Evolutionary conservation across 2,329 filamentous ascomycete species (phyloP), one percentile per base, ranked within the genome.

Genomic region (Diaporthe sp.): DNA sequence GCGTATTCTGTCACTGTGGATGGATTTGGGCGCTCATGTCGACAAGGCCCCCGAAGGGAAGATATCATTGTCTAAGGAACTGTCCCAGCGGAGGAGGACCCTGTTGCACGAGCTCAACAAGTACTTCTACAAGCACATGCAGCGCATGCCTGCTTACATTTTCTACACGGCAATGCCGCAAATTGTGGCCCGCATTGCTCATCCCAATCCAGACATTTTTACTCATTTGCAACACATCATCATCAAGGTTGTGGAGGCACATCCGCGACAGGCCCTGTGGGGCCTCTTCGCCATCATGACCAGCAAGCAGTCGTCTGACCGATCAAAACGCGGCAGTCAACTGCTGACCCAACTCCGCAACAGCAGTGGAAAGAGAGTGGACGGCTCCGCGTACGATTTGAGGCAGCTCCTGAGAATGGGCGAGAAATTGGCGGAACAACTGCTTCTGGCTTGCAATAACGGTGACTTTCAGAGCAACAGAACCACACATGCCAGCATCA

Each of bases 181-280:
- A 84, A 94, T 99, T 77, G 94, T 99, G 74, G 97, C 96, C n/a
- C 93, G 97, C 44, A 98, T 99, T 80, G 94, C 94, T 61, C 97
- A 99, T 84, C 92, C 93, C 1, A 94, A 98, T 82, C 84, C 84
- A 5, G 90, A 92, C 1, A 95, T 98, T 2, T 97, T 95, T 84
- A 91, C 93, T 75, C 87, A 94, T 13, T 86, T 99, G 9, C 91
- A 93, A 72, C 89, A 90, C 46, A 96, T 98, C 78, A 95, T 99
- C 73, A 86, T 93, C 76, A 96, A 94, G 82, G 95, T 98, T n/a
- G 93, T 98, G 12, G 89, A 92, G 57, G 88, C 92, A n/a, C 94
- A 98, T 83, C 96, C 97, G 0, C 95, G 94, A 76, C 97, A 99
- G 83, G 93, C 96, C 0, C 84, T 98, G 37, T 99, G 97, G 97